A percentile compares a stretch with the other conserved stretches of the same genome.
phyloP scores from a whole-genome alignment of 345 rosid species.

The Abelmoschus esculentus region DNA sequence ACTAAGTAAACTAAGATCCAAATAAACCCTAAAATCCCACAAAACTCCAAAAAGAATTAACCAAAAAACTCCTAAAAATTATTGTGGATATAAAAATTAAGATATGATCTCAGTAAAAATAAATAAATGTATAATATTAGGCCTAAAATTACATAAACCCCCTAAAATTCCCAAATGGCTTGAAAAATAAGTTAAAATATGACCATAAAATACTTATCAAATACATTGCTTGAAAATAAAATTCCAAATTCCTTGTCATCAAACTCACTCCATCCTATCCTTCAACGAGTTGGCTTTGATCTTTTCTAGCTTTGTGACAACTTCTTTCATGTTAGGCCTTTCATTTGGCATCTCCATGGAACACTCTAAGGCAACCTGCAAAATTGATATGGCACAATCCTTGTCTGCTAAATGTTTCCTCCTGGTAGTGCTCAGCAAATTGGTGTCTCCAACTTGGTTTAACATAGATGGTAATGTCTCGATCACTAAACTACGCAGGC shows the following conservation, averaged over 20 bases:
- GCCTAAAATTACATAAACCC: no score
- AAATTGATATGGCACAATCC: constrained; percentile 4
- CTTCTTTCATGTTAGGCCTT: constrained; percentile 15
- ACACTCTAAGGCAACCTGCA: constrained; percentile 8
- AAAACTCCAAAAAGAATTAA: not conserved
- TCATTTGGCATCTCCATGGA: not conserved
- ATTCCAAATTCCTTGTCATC: not conserved
- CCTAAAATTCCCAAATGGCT: no score
- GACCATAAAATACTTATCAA: no score
- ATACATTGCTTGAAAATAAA: no score
- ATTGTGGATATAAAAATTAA: no score
- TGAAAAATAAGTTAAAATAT: no score
- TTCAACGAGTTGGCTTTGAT: not conserved
- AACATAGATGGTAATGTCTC: not conserved
- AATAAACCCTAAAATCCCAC: constrained; percentile 3
- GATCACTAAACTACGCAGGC: not conserved
- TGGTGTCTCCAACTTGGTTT: not conserved
- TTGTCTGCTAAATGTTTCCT: not conserved
- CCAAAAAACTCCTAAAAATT: not conserved
- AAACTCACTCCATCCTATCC: not conserved
- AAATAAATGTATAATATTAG: no score
- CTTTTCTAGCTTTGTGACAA: not conserved
- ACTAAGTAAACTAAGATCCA: constrained; percentile 2
- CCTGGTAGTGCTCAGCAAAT: not conserved
- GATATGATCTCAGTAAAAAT: no score